Conservation (phyloP, 225 moss, liverwort and hornwort species). For the Ulota crispa region DNA sequence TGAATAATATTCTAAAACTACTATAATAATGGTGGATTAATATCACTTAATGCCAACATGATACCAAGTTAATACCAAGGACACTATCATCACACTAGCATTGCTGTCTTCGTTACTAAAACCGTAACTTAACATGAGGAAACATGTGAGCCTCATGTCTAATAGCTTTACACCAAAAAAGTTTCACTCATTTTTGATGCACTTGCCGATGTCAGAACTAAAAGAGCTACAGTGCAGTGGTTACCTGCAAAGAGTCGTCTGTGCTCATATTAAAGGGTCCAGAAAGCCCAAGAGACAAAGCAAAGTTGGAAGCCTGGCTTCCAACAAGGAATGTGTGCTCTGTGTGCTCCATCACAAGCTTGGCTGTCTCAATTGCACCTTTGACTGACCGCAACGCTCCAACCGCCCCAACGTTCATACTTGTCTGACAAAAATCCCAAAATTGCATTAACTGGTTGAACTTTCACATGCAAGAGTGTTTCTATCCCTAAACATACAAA, state of each 20-base stretch:
- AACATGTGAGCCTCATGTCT: background rate
- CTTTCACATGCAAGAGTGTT: background rate
- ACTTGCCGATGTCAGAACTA: background rate
- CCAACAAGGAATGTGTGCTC: conserved; percentile 92
- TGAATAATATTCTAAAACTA: too few relatives aligned
- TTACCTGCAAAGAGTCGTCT: conserved; percentile 64
- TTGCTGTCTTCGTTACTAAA: background rate
- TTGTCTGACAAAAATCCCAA: conserved; percentile 54
- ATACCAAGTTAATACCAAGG: background rate
- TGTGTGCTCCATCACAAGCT: conserved; percentile 90
- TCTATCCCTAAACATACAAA: too few relatives aligned
- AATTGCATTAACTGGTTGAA: background rate
- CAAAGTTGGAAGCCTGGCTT: conserved; percentile 80
- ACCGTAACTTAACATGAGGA: background rate
- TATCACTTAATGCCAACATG: background rate
- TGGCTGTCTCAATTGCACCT: conserved; percentile 81
- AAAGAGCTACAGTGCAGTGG: background rate
- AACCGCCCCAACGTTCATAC: conserved; percentile 91
- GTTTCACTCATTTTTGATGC: background rate
- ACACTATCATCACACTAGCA: background rate
- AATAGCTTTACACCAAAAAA: background rate
- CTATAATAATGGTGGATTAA: background rate
- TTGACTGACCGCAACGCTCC: conserved; percentile 84
- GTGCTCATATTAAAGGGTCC: conserved; percentile 90
- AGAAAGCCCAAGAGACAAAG: conserved; percentile 71